Evolutionary conservation across 2,329 filamentous ascomycete species (phyloP).

Genomic region (Eurotiales sp.): DNA sequence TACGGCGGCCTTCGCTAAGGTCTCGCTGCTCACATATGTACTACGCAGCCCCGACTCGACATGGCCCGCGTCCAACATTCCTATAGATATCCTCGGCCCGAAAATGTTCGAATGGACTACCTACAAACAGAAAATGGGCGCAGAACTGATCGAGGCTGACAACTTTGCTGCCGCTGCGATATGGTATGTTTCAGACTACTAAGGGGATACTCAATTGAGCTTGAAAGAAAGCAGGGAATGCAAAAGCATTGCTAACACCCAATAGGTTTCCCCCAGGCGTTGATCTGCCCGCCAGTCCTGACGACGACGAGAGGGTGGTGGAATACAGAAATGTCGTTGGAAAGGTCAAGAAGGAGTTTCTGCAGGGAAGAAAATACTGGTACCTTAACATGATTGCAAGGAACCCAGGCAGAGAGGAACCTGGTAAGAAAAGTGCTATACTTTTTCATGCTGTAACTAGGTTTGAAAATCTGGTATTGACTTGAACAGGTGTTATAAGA

Average conservation of each 20-base stretch:
- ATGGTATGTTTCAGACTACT: slow-evolving; percentile 3
- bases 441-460: not conserved
- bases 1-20: slow-evolving; percentile 1
- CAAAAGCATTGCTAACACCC: not conserved
- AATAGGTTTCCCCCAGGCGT: slow-evolving; percentile 14
- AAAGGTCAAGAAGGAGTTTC: slow-evolving; percentile 11
- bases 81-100: slow-evolving; percentile 1
- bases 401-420: slow-evolving; percentile 13
- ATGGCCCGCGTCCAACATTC: slow-evolving; percentile 11
- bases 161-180: slow-evolving; percentile 14
- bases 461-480: not conserved
- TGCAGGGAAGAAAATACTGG: slow-evolving; percentile 13
- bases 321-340: slow-evolving; percentile 5
- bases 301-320: slow-evolving; percentile 5
- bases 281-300: not conserved
- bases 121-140: slow-evolving; percentile 9
- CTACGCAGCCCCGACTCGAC: slow-evolving; percentile 1
- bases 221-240: not conserved
- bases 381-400: slow-evolving; percentile 14
- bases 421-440: slow-evolving; percentile 1
- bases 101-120: slow-evolving; percentile 9
- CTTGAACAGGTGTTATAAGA: slow-evolving; percentile 9
- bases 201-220: not conserved
- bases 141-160: slow-evolving; percentile 12
- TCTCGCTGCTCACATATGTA: slow-evolving; percentile 1